These are phyloP conservation scores for Alternaria panax DNA, from an alignment of 2,329 filamentous ascomycete genomes.

Conservation along the genomic window DNA sequence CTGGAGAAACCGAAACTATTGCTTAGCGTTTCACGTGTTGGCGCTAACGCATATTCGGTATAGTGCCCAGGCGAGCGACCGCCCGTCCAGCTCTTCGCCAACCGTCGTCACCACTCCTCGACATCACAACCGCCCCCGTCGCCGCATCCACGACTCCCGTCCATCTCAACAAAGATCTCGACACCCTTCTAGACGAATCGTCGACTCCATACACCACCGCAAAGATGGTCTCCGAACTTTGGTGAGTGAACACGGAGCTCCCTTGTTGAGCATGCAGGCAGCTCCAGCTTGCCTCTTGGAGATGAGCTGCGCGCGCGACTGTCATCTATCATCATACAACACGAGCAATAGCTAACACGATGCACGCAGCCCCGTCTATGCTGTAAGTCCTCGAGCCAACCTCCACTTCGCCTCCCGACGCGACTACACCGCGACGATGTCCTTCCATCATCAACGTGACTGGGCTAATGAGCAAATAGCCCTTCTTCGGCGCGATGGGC, in stretches of 20 bases:
- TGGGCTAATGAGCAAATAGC: conserved; percentile 56
- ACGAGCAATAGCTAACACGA: conserved; percentile 40
- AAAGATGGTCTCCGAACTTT: conserved; percentile 81
- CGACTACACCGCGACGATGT: conserved; percentile 26
- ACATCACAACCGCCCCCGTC: conserved; percentile 39
- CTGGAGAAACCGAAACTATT: conserved; percentile 14
- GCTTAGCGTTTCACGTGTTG: conserved; percentile 37
- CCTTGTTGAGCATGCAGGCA: conserved; percentile 35
- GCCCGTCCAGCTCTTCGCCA: conserved; percentile 39
- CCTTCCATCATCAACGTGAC: conserved; percentile 15
- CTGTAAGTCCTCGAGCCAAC: conserved; percentile 74
- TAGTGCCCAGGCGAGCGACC: conserved; percentile 29
- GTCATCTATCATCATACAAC: conserved; percentile 15
- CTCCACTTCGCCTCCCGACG: conserved; percentile 32
- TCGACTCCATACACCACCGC: conserved; percentile 35
- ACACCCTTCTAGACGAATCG: conserved; percentile 26
- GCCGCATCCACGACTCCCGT: conserved; percentile 36
- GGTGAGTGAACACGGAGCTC: conserved; percentile 67
- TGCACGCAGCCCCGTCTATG: conserved; percentile 85
- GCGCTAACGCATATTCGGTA: conserved; percentile 21
- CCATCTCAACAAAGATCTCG: conserved; percentile 42
- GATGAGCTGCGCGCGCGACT: conserved; percentile 45
- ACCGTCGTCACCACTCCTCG: conserved; percentile 48
- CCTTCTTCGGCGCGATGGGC: conserved; percentile 98
- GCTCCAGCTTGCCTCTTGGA: conserved; percentile 48